phyloP scores from a whole-genome alignment of 345 rosid genomes.

The Nasturtium officinale region DNA sequence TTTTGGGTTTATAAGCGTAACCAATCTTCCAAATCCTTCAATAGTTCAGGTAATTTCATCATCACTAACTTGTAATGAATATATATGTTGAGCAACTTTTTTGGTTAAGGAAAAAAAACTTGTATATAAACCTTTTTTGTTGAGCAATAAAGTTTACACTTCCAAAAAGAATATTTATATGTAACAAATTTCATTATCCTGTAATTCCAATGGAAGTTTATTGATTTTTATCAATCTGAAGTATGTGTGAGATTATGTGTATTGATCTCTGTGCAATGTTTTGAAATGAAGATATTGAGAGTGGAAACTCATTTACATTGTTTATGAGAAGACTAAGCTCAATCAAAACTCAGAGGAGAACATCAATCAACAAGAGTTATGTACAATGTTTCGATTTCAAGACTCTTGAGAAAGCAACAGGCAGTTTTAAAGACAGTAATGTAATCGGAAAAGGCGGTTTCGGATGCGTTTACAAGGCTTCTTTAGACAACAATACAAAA shows the following conservation, averaged over 20 bases:
- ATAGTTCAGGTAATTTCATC: conserved; percentile 48
- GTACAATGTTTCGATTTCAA: conserved; percentile 56
- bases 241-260: not conserved
- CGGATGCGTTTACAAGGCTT: conserved; percentile 83
- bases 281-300: conserved; percentile 49
- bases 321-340: conserved; percentile 28
- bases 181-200: too few species aligned
- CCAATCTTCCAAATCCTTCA: conserved; percentile 46
- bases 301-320: conserved; percentile 38
- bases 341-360: conserved; percentile 26
- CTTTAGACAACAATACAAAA: conserved; percentile 48
- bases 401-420: conserved; percentile 71
- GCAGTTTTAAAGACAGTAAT: conserved; percentile 64
- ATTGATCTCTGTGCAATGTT: conserved; percentile 17
- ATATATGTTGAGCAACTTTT: too few species aligned
- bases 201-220: too few species aligned
- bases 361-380: conserved; percentile 41
- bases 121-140: too few species aligned
- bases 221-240: not conserved
- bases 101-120: too few species aligned
- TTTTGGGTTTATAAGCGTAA: conserved; percentile 34
- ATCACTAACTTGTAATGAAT: not conserved
- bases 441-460: conserved; percentile 83
- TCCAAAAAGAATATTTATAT: too few species aligned
- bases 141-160: too few species aligned